A percentile compares a stretch with the other conserved stretches of the same genome.
These are phyloP conservation scores for Shiraia bambusicola DNA, from an alignment of 2,329 filamentous ascomycete genomes.

Conservation along the genomic window DNA sequence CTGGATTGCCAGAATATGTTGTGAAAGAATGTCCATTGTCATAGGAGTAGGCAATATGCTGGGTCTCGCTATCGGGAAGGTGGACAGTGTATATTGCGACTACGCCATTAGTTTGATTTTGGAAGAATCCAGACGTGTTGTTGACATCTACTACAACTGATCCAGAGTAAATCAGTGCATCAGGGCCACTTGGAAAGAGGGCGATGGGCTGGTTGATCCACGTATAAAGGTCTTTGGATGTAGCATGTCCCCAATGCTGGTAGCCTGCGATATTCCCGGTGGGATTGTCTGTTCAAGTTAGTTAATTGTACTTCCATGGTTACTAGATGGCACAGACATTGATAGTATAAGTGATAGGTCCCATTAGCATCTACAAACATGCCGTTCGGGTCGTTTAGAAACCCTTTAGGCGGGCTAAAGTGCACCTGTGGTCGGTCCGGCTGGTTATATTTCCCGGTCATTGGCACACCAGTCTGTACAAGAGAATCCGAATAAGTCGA, in stretches of 20 bases:
- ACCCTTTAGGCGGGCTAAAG: slow-evolving; percentile 54
- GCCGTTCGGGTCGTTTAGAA: slow-evolving; percentile 66
- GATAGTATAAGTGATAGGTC: slow-evolving; percentile 66
- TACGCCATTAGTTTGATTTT: slow-evolving; percentile 60
- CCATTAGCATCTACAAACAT: slow-evolving; percentile 61
- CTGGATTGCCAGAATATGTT: slow-evolving; percentile 61
- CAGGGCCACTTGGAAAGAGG: slow-evolving; percentile 58
- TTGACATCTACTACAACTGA: slow-evolving; percentile 62
- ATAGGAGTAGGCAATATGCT: slow-evolving; percentile 62
- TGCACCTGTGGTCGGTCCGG: slow-evolving; percentile 56
- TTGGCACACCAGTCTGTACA: slow-evolving; percentile 36
- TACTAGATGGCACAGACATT: slow-evolving; percentile 48
- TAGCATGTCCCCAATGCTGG: slow-evolving; percentile 69
- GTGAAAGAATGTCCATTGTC: slow-evolving; percentile 65
- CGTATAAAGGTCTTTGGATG: slow-evolving; percentile 61
- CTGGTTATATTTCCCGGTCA: slow-evolving; percentile 46
- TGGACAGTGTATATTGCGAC: slow-evolving; percentile 61
- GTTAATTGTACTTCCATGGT: not conserved
- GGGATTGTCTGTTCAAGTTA: slow-evolving; percentile 49
- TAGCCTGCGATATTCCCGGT: slow-evolving; percentile 55
- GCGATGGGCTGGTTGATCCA: slow-evolving; percentile 68
- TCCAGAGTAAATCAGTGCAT: slow-evolving; percentile 56
- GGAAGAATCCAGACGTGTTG: slow-evolving; percentile 68
- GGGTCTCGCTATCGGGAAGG: slow-evolving; percentile 51
- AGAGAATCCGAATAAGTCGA: slow-evolving; percentile 27